Conservation (phyloP, 192 early-diverging fungal species). For the Backusella westeae region DNA sequence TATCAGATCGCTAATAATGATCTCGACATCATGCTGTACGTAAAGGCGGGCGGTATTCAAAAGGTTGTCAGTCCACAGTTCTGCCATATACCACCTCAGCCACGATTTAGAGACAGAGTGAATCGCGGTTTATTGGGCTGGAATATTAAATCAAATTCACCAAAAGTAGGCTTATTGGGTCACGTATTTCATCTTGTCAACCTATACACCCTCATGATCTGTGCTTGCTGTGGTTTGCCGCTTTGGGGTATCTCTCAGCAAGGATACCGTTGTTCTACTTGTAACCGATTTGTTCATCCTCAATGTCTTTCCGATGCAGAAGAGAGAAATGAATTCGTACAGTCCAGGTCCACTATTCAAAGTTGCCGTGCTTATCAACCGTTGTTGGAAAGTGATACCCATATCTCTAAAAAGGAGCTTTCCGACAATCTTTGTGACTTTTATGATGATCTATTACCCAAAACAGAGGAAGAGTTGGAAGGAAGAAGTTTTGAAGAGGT, state of each 20-base stretch:
- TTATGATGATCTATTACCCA: conserved; percentile 13
- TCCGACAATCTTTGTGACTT: background rate
- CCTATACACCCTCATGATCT: conserved; percentile 51
- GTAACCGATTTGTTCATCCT: conserved; percentile 48
- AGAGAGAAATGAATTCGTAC: conserved; percentile 1
- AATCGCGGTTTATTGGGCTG: background rate
- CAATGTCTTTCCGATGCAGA: conserved; percentile 27
- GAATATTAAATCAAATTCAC: background rate
- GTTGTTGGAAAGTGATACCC: conserved; percentile 30
- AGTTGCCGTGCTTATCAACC: conserved; percentile 15
- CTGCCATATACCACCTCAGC: conserved; percentile 31
- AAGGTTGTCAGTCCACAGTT: conserved; percentile 45
- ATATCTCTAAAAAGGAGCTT: conserved; percentile 28
- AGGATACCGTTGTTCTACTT: conserved; percentile 51
- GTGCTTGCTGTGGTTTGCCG: conserved; percentile 46
- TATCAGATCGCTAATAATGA: conserved; percentile 23
- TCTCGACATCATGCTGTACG: conserved; percentile 34
- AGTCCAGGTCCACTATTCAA: background rate
- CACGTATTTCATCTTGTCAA: conserved; percentile 55
- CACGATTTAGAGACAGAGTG: conserved; percentile 14
- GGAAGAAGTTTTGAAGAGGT: conserved; percentile 35
- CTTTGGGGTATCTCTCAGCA: conserved; percentile 57
- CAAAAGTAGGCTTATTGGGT: conserved; percentile 18
- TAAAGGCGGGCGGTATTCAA: conserved; percentile 36
- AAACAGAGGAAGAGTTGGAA: conserved; percentile 8